Base-by-base conservation (phyloP, 1,284 basidiomycete genomes). In the Ganoderma lucidum region DNA sequence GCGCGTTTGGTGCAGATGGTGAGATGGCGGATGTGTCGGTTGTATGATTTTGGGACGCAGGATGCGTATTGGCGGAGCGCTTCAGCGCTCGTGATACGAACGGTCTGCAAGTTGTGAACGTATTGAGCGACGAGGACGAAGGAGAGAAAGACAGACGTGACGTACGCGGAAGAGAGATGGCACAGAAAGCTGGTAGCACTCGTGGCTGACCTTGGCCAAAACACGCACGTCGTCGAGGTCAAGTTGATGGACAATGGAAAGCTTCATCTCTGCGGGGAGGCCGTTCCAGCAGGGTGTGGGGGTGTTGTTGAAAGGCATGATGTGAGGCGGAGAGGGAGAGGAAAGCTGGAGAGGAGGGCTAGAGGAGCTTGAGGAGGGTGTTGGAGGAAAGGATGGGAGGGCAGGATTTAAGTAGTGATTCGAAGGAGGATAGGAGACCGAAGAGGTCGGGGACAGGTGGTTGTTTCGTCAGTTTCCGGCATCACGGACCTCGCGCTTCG, bases 231-330 rank as follows among this genome's bases (percentile, higher is more conserved):
- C 79, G 48, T 64, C 8, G 32, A 77, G 70, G 62, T 84, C 83
- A 76, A 93, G 85, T 66, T 80, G 78, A 53, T 83, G 84, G 60
- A 89, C 80, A 76, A 93, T 76, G 39, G 85, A 80, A 74, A 90
- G 83, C 79, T 88, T 88, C 78, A 93, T 88, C 74, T 93, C 92
- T 0, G 82, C 80, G 51, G 91, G 91, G 73, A 93, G 88, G 45
- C 78, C 56, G 68, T 81, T 74, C 91, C 91, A 93, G 42, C 71
- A 70, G 5, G 67, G 62, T 41, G 44, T 32, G 53, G 70, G 55
- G 58, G 39, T 62, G 23, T 32, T 30, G 72, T 28, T 30, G 55
- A 60, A 56, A 63, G 62, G 64, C 68, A 70, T 71, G 63, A 62
- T 64, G 69, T 39, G 60, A 44, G 14, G 35, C 10, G 48, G 5